Percentiles rank a stretch among this genome's conserved stretches.
phyloP scores from a whole-genome alignment of 1,284 basidiomycete species.

The Chiua sp. region DNA sequence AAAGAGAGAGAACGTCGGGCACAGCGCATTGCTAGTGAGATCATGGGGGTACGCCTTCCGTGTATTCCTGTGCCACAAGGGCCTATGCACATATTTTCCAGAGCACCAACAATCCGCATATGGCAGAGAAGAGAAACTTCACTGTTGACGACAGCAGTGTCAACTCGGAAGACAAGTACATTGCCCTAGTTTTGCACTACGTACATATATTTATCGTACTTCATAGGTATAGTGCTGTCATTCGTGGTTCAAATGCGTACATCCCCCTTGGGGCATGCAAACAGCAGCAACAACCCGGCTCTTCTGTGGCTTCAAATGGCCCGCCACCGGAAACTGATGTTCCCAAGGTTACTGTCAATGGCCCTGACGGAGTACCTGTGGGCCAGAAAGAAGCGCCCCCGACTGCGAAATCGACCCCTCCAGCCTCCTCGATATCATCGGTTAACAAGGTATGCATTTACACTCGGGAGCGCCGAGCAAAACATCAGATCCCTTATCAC shows the following conservation, averaged over 20 bases:
- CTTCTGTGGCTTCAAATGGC: conserved; percentile 29
- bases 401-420: conserved; percentile 61
- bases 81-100: conserved; percentile 37
- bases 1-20: conserved; percentile 91
- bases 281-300: conserved; percentile 32
- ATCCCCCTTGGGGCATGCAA: conserved; percentile 88
- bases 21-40: conserved; percentile 90
- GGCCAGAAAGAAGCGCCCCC: conserved; percentile 47
- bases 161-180: conserved; percentile 96
- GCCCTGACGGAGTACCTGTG: conserved; percentile 61
- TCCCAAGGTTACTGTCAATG: conserved; percentile 75
- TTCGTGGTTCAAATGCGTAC: conserved; percentile 89
- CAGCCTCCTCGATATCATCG: conserved; percentile 51
- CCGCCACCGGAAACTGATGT: conserved; percentile 52
- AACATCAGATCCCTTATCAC: conserved; percentile 8
- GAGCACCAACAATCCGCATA: conserved; percentile 81
- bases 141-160: conserved; percentile 70
- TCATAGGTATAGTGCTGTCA: conserved; percentile 89
- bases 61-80: conserved; percentile 1
- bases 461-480: neutral
- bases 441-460: conserved; percentile 40
- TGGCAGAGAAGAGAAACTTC: conserved; percentile 89
- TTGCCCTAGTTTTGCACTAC: conserved; percentile 8
- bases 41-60: conserved; percentile 70
- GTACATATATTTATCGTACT: conserved; percentile 17